Conservation (phyloP, 208 protist genomes). For the Trypanosoma brucei region DNA sequence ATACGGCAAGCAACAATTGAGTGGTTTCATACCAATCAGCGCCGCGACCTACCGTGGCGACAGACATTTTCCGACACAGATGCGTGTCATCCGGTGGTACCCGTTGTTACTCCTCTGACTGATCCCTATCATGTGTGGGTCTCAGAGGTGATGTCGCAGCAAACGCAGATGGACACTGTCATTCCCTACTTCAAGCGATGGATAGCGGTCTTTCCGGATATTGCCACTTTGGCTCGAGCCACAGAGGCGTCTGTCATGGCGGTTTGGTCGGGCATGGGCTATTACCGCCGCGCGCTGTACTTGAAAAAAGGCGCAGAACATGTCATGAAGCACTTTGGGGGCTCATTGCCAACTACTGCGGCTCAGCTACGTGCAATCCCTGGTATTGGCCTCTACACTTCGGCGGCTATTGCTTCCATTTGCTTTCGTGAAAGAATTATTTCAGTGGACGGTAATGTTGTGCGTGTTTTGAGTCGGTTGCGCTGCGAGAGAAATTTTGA, state of each 20-base stretch:
- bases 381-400: slow-evolving; percentile 92
- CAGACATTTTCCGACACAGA: slow-evolving; percentile 7
- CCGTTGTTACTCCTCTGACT: slow-evolving; percentile 10
- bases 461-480: slow-evolving; percentile 88
- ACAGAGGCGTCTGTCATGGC: slow-evolving; percentile 81
- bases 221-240: slow-evolving; percentile 65
- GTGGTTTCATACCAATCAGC: slow-evolving; percentile 40
- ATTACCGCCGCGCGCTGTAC: slow-evolving; percentile 88
- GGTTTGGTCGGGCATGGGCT: slow-evolving; percentile 91
- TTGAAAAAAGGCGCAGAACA: slow-evolving; percentile 85
- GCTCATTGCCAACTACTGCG: slow-evolving; percentile 36
- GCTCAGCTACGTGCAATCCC: slow-evolving; percentile 70
- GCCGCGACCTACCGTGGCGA: slow-evolving; percentile 62
- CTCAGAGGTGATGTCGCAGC: slow-evolving; percentile 94
- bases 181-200: slow-evolving; percentile 85
- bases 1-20: slow-evolving; percentile 29
- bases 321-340: slow-evolving; percentile 39
- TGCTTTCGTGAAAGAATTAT: slow-evolving; percentile 69
- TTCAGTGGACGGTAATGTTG: slow-evolving; percentile 91
- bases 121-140: slow-evolving; percentile 92
- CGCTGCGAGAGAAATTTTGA: slow-evolving; percentile 66
- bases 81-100: neutral
- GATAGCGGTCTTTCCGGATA: slow-evolving; percentile 86
- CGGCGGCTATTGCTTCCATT: slow-evolving; percentile 90
- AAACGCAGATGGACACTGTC: slow-evolving; percentile 91